These are phyloP conservation scores for Geranium rotundifolium DNA, from an alignment of 345 rosid species.

Conservation along the genomic window DNA sequence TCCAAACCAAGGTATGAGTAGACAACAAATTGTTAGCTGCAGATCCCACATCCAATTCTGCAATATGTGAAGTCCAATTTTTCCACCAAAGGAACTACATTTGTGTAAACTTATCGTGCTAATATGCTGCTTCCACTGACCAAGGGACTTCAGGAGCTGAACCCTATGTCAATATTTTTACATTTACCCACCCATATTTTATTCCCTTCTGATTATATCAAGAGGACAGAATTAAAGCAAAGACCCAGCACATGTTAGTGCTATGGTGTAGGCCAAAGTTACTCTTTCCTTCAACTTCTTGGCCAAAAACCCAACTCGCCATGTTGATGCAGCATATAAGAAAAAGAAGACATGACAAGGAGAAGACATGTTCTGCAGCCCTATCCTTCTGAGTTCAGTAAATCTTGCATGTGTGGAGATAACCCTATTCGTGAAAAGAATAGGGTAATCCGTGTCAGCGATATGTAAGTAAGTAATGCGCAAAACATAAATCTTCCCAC, in stretches of 20 bases:
- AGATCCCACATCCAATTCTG: background rate
- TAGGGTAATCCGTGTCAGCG: background rate
- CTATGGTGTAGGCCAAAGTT: background rate
- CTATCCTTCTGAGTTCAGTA: background rate
- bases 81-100: background rate
- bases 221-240: background rate
- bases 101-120: background rate
- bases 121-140: background rate
- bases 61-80: background rate
- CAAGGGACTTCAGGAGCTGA: background rate
- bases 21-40: background rate
- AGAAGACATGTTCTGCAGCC: background rate
- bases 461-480: background rate
- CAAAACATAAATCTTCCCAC: background rate
- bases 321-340: background rate
- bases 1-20: background rate
- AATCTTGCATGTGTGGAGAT: background rate
- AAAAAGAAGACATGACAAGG: background rate
- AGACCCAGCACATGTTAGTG: background rate
- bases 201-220: too few species aligned
- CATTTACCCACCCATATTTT: background rate
- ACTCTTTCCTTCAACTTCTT: background rate
- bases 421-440: background rate
- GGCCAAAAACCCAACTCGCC: background rate
- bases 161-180: background rate